Evolutionary conservation across 202 grass and related monocot species (phyloP).

Genomic region (Miscanthus sacchariflorus): DNA sequence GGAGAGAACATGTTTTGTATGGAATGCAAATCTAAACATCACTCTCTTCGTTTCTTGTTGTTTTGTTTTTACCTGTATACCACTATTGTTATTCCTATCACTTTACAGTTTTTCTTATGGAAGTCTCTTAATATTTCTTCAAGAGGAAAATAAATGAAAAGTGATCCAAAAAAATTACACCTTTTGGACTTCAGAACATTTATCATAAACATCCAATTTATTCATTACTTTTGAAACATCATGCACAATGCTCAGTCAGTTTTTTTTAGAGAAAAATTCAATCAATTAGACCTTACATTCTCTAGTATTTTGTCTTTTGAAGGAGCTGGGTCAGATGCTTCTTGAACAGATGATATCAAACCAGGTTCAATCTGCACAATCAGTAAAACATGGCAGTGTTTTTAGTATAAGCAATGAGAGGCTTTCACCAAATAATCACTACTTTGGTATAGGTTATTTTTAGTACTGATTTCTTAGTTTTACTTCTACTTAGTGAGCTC

Average conservation of each 20-base stretch:
- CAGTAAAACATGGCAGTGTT: not conserved
- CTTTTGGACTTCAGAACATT: conserved; percentile 16
- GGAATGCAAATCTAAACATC: conserved; percentile 4
- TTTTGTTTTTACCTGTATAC: conserved; percentile 11
- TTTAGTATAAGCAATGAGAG: conserved; percentile 26
- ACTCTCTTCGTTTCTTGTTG: conserved; percentile 25
- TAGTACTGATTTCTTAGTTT: not conserved
- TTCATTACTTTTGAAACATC: conserved; percentile 33
- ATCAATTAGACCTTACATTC: conserved; percentile 43
- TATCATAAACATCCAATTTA: not conserved
- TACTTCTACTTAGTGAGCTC: conserved; percentile 31
- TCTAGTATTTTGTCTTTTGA: conserved; percentile 44
- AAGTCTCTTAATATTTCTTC: conserved; percentile 5
- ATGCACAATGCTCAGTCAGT: not conserved
- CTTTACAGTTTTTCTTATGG: not conserved
- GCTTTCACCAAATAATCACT: conserved; percentile 18
- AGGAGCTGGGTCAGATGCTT: conserved; percentile 40
- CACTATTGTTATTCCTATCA: not conserved
- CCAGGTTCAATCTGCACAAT: conserved; percentile 37
- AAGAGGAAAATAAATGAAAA: conserved; percentile 2
- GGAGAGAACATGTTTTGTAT: not conserved
- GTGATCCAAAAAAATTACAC: not conserved
- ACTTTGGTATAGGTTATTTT: too few relatives aligned
- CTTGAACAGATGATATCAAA: conserved; percentile 40
- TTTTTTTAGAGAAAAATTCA: not conserved